Conservation (phyloP, 1,284 basidiomycete species). For the Pholiota adiposa region DNA sequence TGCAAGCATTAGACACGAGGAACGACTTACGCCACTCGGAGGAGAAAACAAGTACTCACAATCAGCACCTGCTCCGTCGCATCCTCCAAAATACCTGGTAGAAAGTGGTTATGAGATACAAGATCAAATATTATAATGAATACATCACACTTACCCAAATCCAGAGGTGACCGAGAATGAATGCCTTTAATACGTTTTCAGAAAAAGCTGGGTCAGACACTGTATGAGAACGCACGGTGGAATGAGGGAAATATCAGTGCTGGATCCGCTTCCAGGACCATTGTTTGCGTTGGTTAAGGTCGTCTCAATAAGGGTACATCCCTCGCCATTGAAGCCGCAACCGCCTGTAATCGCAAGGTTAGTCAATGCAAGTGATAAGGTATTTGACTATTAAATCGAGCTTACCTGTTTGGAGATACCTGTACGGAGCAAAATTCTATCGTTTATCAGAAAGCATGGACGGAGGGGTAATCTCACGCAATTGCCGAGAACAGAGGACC, state of each 20-base stretch:
- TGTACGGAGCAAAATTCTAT: background rate
- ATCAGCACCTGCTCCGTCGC: conserved; percentile 41
- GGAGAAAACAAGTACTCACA: conserved; percentile 30
- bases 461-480: background rate
- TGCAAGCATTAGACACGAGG: background rate
- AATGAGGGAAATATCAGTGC: conserved; percentile 50
- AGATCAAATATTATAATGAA: too few species aligned
- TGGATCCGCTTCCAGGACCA: conserved; percentile 43
- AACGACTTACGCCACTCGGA: background rate
- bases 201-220: background rate
- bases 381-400: too few species aligned
- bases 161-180: conserved; percentile 24
- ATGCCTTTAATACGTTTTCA: conserved; percentile 3
- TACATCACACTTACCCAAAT: conserved; percentile 21
- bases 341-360: conserved; percentile 32
- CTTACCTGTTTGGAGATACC: background rate
- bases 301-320: conserved; percentile 46
- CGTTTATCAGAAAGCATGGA: background rate
- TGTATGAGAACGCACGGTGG: conserved; percentile 36
- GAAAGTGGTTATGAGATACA: background rate
- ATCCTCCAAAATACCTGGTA: conserved; percentile 43
- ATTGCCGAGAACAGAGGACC: background rate
- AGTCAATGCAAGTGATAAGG: too few species aligned
- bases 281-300: conserved; percentile 43
- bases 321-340: conserved; percentile 48